Evolutionary conservation across 1,284 basidiomycete species (phyloP).

Genomic region (Cryptococcus sp.): DNA sequence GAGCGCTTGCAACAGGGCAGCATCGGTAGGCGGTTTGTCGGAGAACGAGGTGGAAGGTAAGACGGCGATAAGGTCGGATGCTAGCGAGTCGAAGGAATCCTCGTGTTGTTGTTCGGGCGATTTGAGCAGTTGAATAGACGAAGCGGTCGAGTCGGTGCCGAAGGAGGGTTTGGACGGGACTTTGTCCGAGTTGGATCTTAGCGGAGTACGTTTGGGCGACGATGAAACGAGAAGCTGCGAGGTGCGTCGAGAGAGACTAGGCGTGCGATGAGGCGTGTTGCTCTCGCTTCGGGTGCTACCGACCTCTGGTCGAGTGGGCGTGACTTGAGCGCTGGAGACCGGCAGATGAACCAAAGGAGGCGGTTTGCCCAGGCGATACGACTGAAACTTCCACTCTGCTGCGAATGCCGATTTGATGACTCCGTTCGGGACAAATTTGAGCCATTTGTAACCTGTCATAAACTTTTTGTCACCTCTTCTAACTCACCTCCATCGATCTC

Average conservation of each 20-base stretch:
- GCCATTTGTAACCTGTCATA: conserved; percentile 74
- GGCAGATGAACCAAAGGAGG: conserved; percentile 53
- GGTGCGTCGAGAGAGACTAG: neutral
- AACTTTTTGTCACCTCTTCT: neutral
- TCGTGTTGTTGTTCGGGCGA: neutral
- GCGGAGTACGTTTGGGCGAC: neutral
- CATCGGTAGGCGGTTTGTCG: conserved; percentile 10
- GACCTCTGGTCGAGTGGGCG: too few species aligned
- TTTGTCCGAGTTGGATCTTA: neutral
- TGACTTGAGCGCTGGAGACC: conserved; percentile 14
- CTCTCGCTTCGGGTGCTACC: too few species aligned
- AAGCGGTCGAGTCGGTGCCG: neutral
- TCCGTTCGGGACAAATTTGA: conserved; percentile 91
- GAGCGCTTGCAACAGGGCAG: conserved; percentile 58
- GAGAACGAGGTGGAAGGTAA: neutral
- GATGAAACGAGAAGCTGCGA: neutral
- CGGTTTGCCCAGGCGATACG: conserved; percentile 93
- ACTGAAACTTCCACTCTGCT: conserved; percentile 93
- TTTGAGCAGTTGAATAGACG: neutral
- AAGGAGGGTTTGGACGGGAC: neutral
- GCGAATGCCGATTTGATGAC: conserved; percentile 91
- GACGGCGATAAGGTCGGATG: neutral
- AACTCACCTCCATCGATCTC: conserved; percentile 69
- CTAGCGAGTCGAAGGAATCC: neutral
- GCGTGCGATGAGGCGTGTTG: neutral